Conservation (phyloP, 2,329 filamentous ascomycete species). For the Gliomastix tumulicola region DNA sequence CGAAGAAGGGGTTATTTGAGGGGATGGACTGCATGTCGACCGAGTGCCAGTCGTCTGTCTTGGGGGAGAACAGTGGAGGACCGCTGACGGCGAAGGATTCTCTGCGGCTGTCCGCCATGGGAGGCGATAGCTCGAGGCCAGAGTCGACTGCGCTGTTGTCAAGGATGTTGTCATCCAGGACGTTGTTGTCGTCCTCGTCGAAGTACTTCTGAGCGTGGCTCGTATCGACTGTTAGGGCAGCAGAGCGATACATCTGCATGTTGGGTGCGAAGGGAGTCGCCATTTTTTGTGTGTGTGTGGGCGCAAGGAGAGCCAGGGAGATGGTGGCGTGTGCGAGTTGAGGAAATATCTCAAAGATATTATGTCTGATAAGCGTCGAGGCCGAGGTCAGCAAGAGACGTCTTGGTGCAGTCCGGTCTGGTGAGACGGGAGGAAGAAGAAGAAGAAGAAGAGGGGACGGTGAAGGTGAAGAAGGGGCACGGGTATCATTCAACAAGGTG, state of each 20-base stretch:
- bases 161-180: constrained; percentile 54
- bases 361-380: no score
- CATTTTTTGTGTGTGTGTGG: neutral
- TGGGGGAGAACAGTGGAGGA: constrained; percentile 55
- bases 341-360: no score
- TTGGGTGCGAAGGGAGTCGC: neutral
- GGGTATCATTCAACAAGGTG: no score
- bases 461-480: no score
- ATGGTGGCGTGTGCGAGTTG: no score
- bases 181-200: constrained; percentile 53
- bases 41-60: constrained; percentile 56
- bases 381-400: no score
- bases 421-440: no score
- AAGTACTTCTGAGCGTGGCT: constrained; percentile 47
- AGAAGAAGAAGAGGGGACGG: no score
- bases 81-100: constrained; percentile 53
- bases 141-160: constrained; percentile 54
- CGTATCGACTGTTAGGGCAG: constrained; percentile 46
- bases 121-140: constrained; percentile 55
- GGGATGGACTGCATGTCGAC: constrained; percentile 58
- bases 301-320: no score
- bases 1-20: constrained; percentile 58
- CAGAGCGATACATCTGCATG: constrained; percentile 46
- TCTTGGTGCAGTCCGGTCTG: no score
- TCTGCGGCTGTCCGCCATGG: constrained; percentile 54